Conservation (phyloP, 2,329 filamentous ascomycete genomes). For the Tolypocladium tundrense region DNA sequence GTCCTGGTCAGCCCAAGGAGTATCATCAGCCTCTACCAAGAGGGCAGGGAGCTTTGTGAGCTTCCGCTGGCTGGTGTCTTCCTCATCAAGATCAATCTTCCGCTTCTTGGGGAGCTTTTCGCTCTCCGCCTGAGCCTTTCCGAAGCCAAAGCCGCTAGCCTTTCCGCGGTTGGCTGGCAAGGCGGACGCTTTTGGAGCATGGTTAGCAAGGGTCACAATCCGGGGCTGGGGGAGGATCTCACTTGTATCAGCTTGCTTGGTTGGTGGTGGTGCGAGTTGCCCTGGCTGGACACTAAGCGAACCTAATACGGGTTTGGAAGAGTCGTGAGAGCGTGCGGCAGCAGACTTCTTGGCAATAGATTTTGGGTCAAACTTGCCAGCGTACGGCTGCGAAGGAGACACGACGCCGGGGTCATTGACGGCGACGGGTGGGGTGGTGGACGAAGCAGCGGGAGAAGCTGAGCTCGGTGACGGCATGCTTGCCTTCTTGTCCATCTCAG, state of each 20-base stretch:
- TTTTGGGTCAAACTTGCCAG: conserved; percentile 80
- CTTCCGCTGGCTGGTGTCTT: conserved; percentile 77
- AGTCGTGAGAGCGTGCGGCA: conserved; percentile 44
- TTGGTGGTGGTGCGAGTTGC: conserved; percentile 15
- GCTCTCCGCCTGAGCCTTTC: conserved; percentile 52
- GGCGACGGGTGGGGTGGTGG: conserved; percentile 38
- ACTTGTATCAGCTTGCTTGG: conserved; percentile 27
- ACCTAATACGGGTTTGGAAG: conserved; percentile 39
- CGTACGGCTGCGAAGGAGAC: conserved; percentile 50
- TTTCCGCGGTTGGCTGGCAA: conserved; percentile 61
- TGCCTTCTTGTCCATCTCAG: conserved; percentile 64
- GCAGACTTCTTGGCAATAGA: conserved; percentile 72
- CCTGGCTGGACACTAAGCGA: conserved; percentile 30
- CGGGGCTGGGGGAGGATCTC: conserved; percentile 8
- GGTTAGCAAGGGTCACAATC: conserved; percentile 12
- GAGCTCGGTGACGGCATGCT: conserved; percentile 32
- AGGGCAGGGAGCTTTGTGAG: conserved; percentile 81
- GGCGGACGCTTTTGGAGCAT: conserved; percentile 30
- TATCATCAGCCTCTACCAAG: conserved; percentile 53
- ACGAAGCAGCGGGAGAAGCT: conserved; percentile 40
- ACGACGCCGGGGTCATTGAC: conserved; percentile 30
- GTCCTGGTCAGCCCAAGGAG: conserved; percentile 51
- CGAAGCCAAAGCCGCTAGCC: conserved; percentile 75
- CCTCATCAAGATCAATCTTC: conserved; percentile 77
- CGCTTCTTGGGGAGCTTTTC: conserved; percentile 61